Percentiles rank a stretch among this genome's conserved stretches.
phyloP scores from a whole-genome alignment of 1,284 basidiomycete species.

The Xanthoconium separans region DNA sequence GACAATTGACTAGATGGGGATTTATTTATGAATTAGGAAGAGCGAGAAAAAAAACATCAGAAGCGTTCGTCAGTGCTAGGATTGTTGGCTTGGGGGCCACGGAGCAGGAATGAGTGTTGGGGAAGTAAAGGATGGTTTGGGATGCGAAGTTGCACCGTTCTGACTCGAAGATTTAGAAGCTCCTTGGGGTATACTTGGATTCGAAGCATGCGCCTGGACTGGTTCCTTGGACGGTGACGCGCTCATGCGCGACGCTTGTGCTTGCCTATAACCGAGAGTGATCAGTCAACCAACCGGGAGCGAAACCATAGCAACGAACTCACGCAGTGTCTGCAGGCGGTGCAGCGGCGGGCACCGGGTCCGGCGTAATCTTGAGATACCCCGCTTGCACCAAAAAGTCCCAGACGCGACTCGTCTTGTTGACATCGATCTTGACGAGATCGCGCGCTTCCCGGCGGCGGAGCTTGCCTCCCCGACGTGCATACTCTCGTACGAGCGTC shows the following conservation, averaged over 20 bases:
- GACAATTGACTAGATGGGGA: constrained; percentile 3
- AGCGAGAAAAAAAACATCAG: not conserved
- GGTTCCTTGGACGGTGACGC: constrained; percentile 41
- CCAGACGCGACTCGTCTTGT: constrained; percentile 88
- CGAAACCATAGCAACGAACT: not conserved
- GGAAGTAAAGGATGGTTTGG: constrained; percentile 23
- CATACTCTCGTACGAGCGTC: constrained; percentile 87
- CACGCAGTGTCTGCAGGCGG: constrained; percentile 21
- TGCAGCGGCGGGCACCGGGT: constrained; percentile 32
- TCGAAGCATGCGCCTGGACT: constrained; percentile 10
- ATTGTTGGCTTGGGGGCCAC: constrained; percentile 20
- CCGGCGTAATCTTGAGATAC: constrained; percentile 62
- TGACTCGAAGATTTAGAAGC: constrained; percentile 22
- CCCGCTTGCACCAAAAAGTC: constrained; percentile 83
- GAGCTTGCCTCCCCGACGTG: constrained; percentile 82
- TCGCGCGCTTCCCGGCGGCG: constrained; percentile 84
- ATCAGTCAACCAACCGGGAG: not conserved
- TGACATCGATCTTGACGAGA: constrained; percentile 89
- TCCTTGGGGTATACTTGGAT: constrained; percentile 14
- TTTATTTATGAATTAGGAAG: not conserved
- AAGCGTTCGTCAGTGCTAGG: constrained; percentile 1
- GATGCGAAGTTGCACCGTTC: constrained; percentile 18
- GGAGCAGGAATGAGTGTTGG: constrained; percentile 23
- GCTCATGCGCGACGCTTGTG: constrained; percentile 26
- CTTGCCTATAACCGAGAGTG: constrained; percentile 13